These are phyloP conservation scores for Phallus indusiatus DNA, from an alignment of 768 basidiomycete species.

Conservation along the genomic window DNA sequence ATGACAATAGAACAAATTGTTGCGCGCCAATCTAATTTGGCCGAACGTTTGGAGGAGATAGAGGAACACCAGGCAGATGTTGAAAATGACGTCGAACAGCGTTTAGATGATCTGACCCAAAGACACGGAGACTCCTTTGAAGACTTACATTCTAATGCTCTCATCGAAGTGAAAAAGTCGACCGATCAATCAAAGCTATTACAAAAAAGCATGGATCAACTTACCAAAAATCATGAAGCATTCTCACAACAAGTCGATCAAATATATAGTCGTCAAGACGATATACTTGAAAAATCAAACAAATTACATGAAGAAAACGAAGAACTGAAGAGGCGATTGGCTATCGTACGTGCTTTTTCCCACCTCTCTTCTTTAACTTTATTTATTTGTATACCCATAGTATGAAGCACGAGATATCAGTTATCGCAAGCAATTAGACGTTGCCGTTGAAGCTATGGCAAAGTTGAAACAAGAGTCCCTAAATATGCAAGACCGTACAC, in stretches of 20 bases:
- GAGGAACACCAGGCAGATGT: not conserved
- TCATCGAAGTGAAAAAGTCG: not conserved
- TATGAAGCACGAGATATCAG: not conserved
- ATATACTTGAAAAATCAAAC: not conserved
- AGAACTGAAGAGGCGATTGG: not conserved
- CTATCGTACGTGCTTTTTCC: not conserved
- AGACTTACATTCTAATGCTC: not conserved
- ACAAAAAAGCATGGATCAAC: not conserved
- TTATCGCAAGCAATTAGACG: not conserved
- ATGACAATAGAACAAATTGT: not conserved
- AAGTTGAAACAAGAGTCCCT: not conserved
- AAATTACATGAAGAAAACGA: not conserved
- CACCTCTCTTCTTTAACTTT: not conserved
- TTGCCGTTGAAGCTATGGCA: not conserved
- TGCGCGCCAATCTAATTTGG: not conserved
- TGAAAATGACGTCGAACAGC: not conserved
- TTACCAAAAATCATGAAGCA: not conserved
- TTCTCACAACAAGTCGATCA: not conserved
- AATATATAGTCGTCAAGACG: not conserved
- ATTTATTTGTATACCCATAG: not conserved
- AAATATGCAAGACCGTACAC: not conserved
- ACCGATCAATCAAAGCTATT: not conserved
- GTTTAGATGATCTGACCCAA: not conserved
- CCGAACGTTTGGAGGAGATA: not conserved
- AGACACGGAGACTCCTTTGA: not conserved